These are phyloP conservation scores for Yamadazyma epiphylla DNA, from an alignment of 1,139 yeast species.

Conservation along the genomic window DNA sequence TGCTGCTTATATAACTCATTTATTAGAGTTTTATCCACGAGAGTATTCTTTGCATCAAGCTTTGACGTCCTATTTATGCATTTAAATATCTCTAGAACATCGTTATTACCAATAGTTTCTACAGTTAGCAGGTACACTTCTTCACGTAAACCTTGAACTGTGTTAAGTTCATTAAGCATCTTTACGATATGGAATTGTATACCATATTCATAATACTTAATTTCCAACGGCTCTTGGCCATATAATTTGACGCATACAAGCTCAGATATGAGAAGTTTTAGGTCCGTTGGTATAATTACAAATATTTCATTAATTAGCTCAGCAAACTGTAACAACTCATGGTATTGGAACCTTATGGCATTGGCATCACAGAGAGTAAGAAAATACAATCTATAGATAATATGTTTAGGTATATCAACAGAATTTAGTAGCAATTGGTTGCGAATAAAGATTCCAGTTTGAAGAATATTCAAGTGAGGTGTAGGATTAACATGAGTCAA, in stretches of 20 bases:
- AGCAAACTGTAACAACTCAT: constrained; percentile 9
- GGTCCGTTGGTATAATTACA: constrained; percentile 2
- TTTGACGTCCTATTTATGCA: too few species aligned
- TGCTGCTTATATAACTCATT: too few species aligned
- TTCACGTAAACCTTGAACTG: too few species aligned
- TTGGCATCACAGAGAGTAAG: constrained; percentile 16
- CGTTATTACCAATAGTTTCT: too few species aligned
- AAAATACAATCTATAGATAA: constrained; percentile 8
- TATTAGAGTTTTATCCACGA: too few species aligned
- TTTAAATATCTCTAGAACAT: too few species aligned
- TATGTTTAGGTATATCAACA: not conserved
- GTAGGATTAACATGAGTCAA: constrained; percentile 4
- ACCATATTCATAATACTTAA: not conserved
- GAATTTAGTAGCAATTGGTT: not conserved
- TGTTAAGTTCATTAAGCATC: not conserved
- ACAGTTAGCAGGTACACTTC: too few species aligned
- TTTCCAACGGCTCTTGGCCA: too few species aligned
- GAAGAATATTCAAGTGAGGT: constrained; percentile 5
- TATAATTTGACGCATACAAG: too few species aligned
- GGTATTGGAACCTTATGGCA: constrained; percentile 9
- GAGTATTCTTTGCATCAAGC: too few species aligned
- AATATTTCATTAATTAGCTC: constrained; percentile 2
- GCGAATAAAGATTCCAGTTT: constrained; percentile 6
- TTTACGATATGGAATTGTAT: constrained; percentile 3
- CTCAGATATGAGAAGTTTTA: too few species aligned